Base-by-base conservation (phyloP, 2,329 filamentous ascomycete species). In the Shiraia bambusicola region DNA sequence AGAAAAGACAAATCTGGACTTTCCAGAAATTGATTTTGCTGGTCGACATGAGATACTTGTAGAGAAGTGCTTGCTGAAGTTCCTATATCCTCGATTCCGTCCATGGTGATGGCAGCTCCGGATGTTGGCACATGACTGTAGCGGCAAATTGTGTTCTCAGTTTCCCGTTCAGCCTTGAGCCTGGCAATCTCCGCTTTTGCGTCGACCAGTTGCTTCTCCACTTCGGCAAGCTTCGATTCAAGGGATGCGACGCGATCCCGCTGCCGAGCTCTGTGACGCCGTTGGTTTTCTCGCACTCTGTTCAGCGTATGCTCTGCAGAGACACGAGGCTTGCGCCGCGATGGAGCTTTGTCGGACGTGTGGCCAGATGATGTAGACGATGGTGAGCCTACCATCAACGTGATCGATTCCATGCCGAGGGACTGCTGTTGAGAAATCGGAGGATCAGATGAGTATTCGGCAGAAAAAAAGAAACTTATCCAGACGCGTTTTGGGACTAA, bases 241-340 rank as follows among this genome's bases (percentile, higher is more conserved):
- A 76, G 58, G 1, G 65, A 61, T 2, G 64, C 53, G 17, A 77
- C 67, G 27, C 69, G 65, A 27, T 66, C 63, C 33, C 69, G 72
- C 29, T 69, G 66, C 22, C 71, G 63, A 7, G 73, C 73, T 4
- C 76, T 72, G 50, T 78, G 75, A 16, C 75, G 70, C 28, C 76
- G 71, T 52, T 78, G 75, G 48, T 78, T 79, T 32, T 78, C 71
- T n/a, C 75, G 73, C 12, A 76, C 70, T 6, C 76, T 69, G 37
- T 56, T 59, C 15, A 71, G 48, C 0, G 69, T 63, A 49, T 71
- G 65, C 33, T 64, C 61, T 31, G 67, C 57, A 16, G 62, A 56
- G 7, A 66, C 63, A 17, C 58, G 56, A 16, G 45, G 35, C 40
- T 45, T 55, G 34, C 53, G 49, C 3, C 37, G 45, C 7, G 40